A percentile compares a stretch with the other conserved stretches of the same genome.
These are phyloP conservation scores for Hirsutella thompsonii DNA, from an alignment of 2,329 filamentous ascomycete genomes.

Conservation along the genomic window DNA sequence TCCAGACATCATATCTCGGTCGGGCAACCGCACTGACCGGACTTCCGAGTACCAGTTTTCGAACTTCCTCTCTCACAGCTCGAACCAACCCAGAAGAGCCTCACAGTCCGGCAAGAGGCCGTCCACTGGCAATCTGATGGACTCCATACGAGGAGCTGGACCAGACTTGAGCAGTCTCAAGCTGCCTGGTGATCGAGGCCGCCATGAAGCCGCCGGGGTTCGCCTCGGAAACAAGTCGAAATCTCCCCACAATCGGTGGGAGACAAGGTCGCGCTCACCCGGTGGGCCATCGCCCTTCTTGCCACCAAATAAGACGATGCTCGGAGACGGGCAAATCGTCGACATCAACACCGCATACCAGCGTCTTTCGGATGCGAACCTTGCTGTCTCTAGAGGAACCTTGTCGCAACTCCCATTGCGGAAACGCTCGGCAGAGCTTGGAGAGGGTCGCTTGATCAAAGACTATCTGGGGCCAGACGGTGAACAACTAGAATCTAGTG, in stretches of 20 bases:
- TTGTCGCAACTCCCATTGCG: slow-evolving; percentile 48
- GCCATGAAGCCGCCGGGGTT: slow-evolving; percentile 25
- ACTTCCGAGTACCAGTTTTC: slow-evolving; percentile 49
- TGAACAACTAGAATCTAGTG: slow-evolving; percentile 54
- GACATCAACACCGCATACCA: slow-evolving; percentile 60
- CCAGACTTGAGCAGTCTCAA: slow-evolving; percentile 35
- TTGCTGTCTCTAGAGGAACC: slow-evolving; percentile 49
- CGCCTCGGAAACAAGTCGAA: slow-evolving; percentile 30
- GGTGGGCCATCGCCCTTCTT: slow-evolving; percentile 13
- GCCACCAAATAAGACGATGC: slow-evolving; percentile 27
- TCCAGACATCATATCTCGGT: slow-evolving; percentile 27
- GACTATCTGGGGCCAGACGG: slow-evolving; percentile 54
- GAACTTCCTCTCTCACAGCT: slow-evolving; percentile 39
- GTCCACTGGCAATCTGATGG: slow-evolving; percentile 29
- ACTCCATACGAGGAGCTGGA: slow-evolving; percentile 40
- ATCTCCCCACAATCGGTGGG: slow-evolving; percentile 37
- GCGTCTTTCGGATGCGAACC: slow-evolving; percentile 57
- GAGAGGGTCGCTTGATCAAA: slow-evolving; percentile 49
- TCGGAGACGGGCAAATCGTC: slow-evolving; percentile 48
- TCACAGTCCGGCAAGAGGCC: slow-evolving; percentile 12
- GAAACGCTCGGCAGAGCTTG: slow-evolving; percentile 30
- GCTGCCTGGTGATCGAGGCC: slow-evolving; percentile 31
- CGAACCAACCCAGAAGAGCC: slow-evolving; percentile 29
- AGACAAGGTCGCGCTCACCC: slow-evolving; percentile 24
- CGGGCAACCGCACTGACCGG: slow-evolving; percentile 22